Evolutionary conservation across 306 rosid species (phyloP).

Genomic region (Lotus japonicus): DNA sequence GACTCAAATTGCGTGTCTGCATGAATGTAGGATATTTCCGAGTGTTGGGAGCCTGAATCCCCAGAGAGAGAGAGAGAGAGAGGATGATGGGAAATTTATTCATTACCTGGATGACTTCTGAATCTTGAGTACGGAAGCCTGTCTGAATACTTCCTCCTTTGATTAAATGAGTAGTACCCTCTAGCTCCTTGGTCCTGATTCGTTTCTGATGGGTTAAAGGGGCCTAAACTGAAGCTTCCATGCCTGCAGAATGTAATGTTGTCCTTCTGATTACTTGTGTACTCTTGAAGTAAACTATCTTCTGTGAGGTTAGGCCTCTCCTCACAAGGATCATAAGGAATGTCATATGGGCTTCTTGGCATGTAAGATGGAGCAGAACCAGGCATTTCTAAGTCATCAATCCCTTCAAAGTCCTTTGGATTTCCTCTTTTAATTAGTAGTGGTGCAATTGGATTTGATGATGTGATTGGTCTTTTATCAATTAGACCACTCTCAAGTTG

Average conservation of each 20-base stretch:
- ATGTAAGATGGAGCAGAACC: constrained; percentile 73
- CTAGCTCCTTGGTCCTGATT: constrained; percentile 17
- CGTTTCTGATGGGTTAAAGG: constrained; percentile 20
- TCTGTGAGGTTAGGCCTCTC: constrained; percentile 57
- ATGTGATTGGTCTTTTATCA: constrained; percentile 8
- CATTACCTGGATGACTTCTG: constrained; percentile 39
- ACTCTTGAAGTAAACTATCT: constrained; percentile 61
- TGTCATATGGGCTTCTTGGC: constrained; percentile 62
- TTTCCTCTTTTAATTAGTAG: constrained; percentile 22
- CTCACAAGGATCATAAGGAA: constrained; percentile 66
- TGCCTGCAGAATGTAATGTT: constrained; percentile 49
- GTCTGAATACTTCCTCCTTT: constrained; percentile 31
- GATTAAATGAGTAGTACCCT: not conserved
- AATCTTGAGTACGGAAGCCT: constrained; percentile 31
- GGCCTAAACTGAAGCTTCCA: constrained; percentile 57
- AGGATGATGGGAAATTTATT: not conserved
- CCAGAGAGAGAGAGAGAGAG: not conserved
- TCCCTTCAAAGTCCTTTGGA: constrained; percentile 17
- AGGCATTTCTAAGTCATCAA: constrained; percentile 45
- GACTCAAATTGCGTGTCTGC: too few relatives aligned
- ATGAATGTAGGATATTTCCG: too few relatives aligned
- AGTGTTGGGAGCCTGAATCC: too few relatives aligned
- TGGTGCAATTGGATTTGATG: constrained; percentile 36
- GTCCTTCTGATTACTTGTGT: constrained; percentile 37
- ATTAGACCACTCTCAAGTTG: constrained; percentile 32